Base-by-base conservation (phyloP, 164 flowering plant genomes). In the Dillenia suffruticosa region DNA sequence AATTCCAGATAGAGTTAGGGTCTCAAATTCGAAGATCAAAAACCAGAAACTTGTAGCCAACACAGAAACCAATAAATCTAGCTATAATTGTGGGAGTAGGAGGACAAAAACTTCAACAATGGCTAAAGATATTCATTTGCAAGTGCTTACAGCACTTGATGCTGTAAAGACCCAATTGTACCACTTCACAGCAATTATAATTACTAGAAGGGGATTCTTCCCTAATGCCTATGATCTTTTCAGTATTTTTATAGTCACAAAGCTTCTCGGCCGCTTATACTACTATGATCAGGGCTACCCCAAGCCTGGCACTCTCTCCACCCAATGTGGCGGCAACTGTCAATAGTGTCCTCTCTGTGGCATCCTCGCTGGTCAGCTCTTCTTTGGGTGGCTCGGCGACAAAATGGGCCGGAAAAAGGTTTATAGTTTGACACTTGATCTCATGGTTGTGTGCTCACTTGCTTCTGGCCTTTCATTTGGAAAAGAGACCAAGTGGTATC, bases 341-440 rank as follows among this genome's bases (percentile, higher is more conserved):
- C 49, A 79, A 75, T 13, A 78, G 81, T 14, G 81, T 77, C 8
- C 81, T 14, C 57, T 77, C 48, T 72, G 72, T 15, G 81, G 78
- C 16, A 77, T 78, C 48, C 76, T 77, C 9, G 65, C 81, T 13
- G 77, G 81, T 14, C 81, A 77, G 71, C 81, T 77, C 52, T 77
- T 76, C 58, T 77, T 77, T 44, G 77, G 77, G 7, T 77, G 80
- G 80, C 73, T 77, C 12, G 81, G 81, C 5, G 77, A 77, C 60
- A 77, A 77, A 49, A 57, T 77, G 73, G 81, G 81, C 6, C 62
- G 81, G 5, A 77, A 77, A 57, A 56, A 63, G 3, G 81, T 77
- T 19, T 77, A 77, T 26, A 74, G 81, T 9, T 59, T 77, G 68
- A 77, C 81, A 13, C 76, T 77, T 5, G 59, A 70, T 61, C 9